phyloP scores from a whole-genome alignment of 148 eudicot species.

The Rhododendron ferrugineum region DNA sequence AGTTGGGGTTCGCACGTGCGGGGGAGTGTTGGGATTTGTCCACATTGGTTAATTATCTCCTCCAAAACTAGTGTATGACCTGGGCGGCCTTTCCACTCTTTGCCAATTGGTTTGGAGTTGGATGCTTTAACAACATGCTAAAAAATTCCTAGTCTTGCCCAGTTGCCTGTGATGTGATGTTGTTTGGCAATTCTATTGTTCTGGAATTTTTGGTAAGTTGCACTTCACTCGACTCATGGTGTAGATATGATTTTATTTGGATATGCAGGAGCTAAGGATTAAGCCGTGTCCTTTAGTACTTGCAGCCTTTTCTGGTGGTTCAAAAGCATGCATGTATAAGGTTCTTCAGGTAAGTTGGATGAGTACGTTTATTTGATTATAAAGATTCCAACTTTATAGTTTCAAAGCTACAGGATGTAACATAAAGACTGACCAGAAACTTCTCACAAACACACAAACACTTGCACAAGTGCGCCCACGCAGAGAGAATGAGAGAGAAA shows the following conservation, averaged over 20 bases:
- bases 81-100: too few species aligned
- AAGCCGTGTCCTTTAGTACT: slow-evolving; percentile 57
- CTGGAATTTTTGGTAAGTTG: background rate
- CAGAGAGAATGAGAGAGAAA: background rate
- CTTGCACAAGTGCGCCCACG: background rate
- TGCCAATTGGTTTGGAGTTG: too few species aligned
- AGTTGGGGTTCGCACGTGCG: too few species aligned
- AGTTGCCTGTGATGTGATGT: background rate
- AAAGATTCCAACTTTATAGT: background rate
- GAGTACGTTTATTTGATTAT: background rate
- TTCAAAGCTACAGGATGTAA: background rate
- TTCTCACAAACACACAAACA: background rate
- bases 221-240: background rate
- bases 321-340: slow-evolving; percentile 72
- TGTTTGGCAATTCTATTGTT: background rate
- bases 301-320: slow-evolving; percentile 58
- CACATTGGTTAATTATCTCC: too few species aligned
- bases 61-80: too few species aligned
- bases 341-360: slow-evolving; percentile 44
- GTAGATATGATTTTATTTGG: slow-evolving; percentile 5
- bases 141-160: background rate
- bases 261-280: slow-evolving; percentile 40
- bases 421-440: background rate
- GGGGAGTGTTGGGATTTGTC: too few species aligned
- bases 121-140: background rate